Conservation (phyloP, 306 rosid species). For the Heteromeles arbutifolia region DNA sequence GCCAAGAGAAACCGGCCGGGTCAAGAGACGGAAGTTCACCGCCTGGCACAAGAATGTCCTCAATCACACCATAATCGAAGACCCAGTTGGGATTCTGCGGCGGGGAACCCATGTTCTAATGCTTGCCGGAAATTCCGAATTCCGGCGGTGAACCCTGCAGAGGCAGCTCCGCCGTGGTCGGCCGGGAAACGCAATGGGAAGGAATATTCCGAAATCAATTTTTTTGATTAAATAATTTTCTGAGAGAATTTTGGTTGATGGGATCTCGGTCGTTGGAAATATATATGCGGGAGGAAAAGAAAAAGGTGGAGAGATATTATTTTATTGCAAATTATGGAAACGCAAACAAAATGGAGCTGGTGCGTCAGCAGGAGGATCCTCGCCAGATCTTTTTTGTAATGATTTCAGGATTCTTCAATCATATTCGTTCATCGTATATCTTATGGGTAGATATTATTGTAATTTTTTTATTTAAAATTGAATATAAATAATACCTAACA, state of each 20-base stretch:
- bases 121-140: conserved; percentile 13
- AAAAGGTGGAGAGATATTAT: background rate
- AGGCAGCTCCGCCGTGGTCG: conserved; percentile 2
- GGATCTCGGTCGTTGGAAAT: background rate
- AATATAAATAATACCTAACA: too few relatives aligned
- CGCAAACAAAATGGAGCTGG: background rate
- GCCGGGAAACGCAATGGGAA: background rate
- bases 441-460: too few relatives aligned
- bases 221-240: background rate
- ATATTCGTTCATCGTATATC: too few relatives aligned
- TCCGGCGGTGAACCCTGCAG: conserved; percentile 8
- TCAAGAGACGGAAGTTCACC: conserved; percentile 35
- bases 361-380: too few relatives aligned
- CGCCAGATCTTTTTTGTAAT: too few relatives aligned
- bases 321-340: background rate
- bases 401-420: too few relatives aligned
- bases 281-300: background rate
- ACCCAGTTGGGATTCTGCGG: conserved; percentile 43
- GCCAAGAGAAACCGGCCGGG: conserved; percentile 46
- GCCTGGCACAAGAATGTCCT: conserved; percentile 40
- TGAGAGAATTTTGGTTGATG: background rate
- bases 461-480: too few relatives aligned
- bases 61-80: conserved; percentile 51
- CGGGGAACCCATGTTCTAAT: conserved; percentile 33
- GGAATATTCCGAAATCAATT: background rate